Percentiles rank a stretch among this genome's conserved stretches.
These are phyloP conservation scores for Mollisiaceae sp. DNA, from an alignment of 2,329 filamentous ascomycete genomes.

Conservation along the genomic window DNA sequence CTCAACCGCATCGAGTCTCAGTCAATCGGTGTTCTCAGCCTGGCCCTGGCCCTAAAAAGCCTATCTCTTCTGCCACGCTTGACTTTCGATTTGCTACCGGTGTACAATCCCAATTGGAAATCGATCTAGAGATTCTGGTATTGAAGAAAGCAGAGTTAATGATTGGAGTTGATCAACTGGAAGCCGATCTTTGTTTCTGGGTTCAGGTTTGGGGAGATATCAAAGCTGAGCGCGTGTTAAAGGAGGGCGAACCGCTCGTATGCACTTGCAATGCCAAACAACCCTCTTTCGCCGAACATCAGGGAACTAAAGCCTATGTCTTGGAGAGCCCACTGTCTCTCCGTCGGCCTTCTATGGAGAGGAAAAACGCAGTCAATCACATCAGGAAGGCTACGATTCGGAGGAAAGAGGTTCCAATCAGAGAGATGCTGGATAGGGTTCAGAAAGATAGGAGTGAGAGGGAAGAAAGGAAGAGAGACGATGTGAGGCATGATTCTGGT, in stretches of 20 bases:
- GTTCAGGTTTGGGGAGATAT: neutral
- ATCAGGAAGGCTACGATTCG: neutral
- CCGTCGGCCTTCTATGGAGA: neutral
- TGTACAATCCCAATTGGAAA: constrained; percentile 1
- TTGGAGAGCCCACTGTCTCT: neutral
- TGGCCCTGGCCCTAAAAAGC: neutral
- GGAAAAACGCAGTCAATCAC: neutral
- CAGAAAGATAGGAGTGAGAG: neutral
- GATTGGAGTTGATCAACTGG: constrained; percentile 7
- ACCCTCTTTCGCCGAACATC: neutral
- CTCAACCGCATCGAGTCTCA: neutral
- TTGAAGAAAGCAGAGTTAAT: constrained; percentile 16
- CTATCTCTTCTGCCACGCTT: neutral
- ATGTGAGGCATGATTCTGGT: neutral
- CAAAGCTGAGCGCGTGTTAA: neutral
- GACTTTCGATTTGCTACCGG: neutral
- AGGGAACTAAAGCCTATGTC: neutral
- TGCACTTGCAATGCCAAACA: neutral
- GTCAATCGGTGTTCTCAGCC: neutral
- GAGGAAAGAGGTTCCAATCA: constrained; percentile 17
- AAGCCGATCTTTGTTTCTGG: constrained; percentile 7
- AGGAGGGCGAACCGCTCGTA: neutral
- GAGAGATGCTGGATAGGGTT: constrained; percentile 11
- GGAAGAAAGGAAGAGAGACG: neutral
- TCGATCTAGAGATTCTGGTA: neutral